A percentile compares a stretch with the other conserved stretches of the same genome.
phyloP scores from a whole-genome alignment of 2,329 filamentous ascomycete genomes.

The Tricladium varicosporioides region DNA sequence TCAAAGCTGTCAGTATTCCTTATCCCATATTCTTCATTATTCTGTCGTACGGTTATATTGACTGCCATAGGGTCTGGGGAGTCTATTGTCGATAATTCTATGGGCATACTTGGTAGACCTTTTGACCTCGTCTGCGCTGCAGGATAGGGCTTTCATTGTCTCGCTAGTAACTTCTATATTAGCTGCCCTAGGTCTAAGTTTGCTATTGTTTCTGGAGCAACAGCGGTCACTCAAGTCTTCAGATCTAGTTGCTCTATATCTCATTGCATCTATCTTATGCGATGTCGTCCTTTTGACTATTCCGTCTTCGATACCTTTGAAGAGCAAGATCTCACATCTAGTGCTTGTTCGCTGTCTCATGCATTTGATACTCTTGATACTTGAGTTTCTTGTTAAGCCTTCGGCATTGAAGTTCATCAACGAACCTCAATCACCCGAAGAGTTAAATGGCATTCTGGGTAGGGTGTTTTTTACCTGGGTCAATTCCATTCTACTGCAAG shows the following conservation, averaged over 20 bases:
- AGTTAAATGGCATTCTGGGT: constrained; percentile 14
- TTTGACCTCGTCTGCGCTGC: too few species aligned
- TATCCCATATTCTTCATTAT: too few species aligned
- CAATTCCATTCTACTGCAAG: constrained; percentile 21
- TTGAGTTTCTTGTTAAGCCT: constrained; percentile 14
- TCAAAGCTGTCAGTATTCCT: too few species aligned
- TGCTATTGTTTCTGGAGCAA: constrained; percentile 18
- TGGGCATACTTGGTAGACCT: too few species aligned
- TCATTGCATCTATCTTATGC: constrained; percentile 18
- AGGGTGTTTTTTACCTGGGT: constrained; percentile 26
- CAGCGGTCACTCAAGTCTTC: constrained; percentile 14
- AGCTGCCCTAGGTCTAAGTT: constrained; percentile 17
- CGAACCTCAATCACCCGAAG: constrained; percentile 16
- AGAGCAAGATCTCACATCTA: not conserved
- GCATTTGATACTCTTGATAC: constrained; percentile 13
- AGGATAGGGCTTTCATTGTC: not conserved
- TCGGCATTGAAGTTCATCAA: not conserved
- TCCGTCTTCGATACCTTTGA: not conserved
- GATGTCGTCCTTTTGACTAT: constrained; percentile 12
- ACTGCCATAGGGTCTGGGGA: too few species aligned
- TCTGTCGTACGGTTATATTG: too few species aligned
- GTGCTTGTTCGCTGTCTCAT: constrained; percentile 6
- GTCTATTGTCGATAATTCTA: too few species aligned
- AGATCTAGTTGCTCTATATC: constrained; percentile 17
- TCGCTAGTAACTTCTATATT: constrained; percentile 13